Percentiles rank a stretch among this genome's conserved stretches.
phyloP scores from a whole-genome alignment of 768 basidiomycete species.

The Amanita rubescens region DNA sequence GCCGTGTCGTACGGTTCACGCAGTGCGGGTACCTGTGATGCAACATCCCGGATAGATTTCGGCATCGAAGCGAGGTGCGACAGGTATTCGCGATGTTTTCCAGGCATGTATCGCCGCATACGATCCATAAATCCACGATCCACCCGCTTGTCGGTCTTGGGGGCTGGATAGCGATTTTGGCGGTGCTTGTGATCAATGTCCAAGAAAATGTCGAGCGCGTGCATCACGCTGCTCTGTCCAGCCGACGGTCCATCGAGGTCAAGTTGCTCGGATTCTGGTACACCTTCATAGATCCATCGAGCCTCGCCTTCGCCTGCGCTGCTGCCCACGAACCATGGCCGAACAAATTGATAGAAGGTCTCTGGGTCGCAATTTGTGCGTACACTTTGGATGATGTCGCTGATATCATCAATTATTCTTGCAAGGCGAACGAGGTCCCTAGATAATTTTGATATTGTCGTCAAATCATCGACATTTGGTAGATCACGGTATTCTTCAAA shows the following conservation, averaged over 20 bases:
- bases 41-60: conserved; percentile 57
- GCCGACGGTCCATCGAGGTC: conserved; percentile 86
- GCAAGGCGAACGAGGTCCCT: conserved; percentile 65
- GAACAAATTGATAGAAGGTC: conserved; percentile 81
- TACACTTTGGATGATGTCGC: conserved; percentile 59
- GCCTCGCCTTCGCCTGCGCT: conserved; percentile 41
- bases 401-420: conserved; percentile 65
- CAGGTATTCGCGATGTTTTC: conserved; percentile 82
- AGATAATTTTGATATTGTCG: conserved; percentile 60
- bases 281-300: conserved; percentile 78
- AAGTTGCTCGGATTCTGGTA: conserved; percentile 47
- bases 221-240: conserved; percentile 91
- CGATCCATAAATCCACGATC: conserved; percentile 83
- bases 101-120: conserved; percentile 95
- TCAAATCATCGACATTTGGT: conserved; percentile 56
- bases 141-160: conserved; percentile 54
- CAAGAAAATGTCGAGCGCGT: conserved; percentile 76
- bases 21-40: conserved; percentile 46
- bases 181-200: conserved; percentile 85
- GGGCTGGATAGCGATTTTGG: conserved; percentile 58
- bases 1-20: conserved; percentile 75
- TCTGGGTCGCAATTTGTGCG: conserved; percentile 73
- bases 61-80: conserved; percentile 51
- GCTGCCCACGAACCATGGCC: conserved; percentile 92
- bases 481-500: conserved; percentile 83